phyloP scores from a whole-genome alignment of 148 eudicot species.

The Rhododendron williamsianum region DNA sequence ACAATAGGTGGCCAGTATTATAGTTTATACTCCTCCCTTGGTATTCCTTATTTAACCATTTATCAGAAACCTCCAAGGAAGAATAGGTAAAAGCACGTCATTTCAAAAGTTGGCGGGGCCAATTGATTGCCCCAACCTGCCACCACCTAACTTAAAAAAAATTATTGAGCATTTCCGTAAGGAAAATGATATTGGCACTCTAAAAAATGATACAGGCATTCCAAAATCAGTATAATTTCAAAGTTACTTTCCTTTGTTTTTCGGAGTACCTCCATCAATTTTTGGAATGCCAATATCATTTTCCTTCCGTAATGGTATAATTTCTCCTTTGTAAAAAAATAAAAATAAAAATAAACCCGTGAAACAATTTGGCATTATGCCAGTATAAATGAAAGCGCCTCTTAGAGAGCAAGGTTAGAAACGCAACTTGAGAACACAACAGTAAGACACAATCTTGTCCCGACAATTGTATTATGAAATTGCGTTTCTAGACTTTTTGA shows the following conservation, averaged over 20 bases:
- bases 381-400: neutral
- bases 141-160: neutral
- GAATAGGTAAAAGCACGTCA: neutral
- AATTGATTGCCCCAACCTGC: neutral
- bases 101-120: neutral
- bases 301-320: neutral
- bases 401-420: accelerated
- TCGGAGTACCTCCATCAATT: too few species aligned
- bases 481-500: neutral
- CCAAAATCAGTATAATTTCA: too few species aligned
- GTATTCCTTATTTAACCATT: neutral
- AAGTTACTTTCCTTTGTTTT: too few species aligned
- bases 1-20: neutral
- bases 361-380: too few species aligned
- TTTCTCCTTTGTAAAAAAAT: neutral
- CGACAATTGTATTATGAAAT: neutral
- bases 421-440: neutral
- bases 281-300: too few species aligned
- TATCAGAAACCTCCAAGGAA: neutral
- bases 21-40: neutral
- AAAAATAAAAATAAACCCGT: too few species aligned
- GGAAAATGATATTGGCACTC: too few species aligned
- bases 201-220: too few species aligned
- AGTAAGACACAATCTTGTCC: neutral
- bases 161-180: neutral